These are phyloP conservation scores for Phylloboletellus chloephorus DNA, from an alignment of 1,284 basidiomycete genomes.

Conservation along the genomic window DNA sequence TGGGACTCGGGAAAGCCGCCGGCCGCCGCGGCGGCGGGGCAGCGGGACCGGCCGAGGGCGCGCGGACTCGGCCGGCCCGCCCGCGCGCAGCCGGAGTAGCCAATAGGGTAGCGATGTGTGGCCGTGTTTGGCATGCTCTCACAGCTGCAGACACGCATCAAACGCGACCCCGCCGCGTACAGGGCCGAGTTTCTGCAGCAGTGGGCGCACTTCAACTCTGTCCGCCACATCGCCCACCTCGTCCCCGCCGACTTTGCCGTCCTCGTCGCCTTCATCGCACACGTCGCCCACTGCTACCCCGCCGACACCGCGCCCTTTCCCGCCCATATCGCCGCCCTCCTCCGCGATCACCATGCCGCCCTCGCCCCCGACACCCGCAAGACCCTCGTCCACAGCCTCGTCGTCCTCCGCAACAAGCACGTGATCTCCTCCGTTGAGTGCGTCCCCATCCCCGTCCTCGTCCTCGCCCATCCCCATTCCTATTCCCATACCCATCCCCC, in stretches of 20 bases:
- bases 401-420: conserved; percentile 90
- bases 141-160: conserved; percentile 93
- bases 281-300: conserved; percentile 87
- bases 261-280: conserved; percentile 80
- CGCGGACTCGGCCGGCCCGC: too few relatives aligned
- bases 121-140: too few relatives aligned
- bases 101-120: too few relatives aligned
- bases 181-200: conserved; percentile 97
- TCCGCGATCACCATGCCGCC: conserved; percentile 70
- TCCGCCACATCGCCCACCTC: conserved; percentile 71
- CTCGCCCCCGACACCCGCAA: conserved; percentile 77
- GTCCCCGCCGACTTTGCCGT: conserved; percentile 80
- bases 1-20: too few relatives aligned
- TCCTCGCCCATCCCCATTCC: neutral
- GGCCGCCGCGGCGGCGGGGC: too few relatives aligned
- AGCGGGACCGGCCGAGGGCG: too few relatives aligned
- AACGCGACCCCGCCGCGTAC: conserved; percentile 87
- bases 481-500: too few relatives aligned
- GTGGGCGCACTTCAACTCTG: conserved; percentile 93
- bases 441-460: conserved; percentile 27
- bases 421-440: conserved; percentile 91
- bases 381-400: conserved; percentile 81
- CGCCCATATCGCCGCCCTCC: conserved; percentile 65
- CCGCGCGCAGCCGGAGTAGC: too few relatives aligned
- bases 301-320: conserved; percentile 82